Evolutionary conservation across 2,329 filamentous ascomycete species (phyloP), one percentile per base, ranked within the genome.

Genomic region (Xylaria multiplex): DNA sequence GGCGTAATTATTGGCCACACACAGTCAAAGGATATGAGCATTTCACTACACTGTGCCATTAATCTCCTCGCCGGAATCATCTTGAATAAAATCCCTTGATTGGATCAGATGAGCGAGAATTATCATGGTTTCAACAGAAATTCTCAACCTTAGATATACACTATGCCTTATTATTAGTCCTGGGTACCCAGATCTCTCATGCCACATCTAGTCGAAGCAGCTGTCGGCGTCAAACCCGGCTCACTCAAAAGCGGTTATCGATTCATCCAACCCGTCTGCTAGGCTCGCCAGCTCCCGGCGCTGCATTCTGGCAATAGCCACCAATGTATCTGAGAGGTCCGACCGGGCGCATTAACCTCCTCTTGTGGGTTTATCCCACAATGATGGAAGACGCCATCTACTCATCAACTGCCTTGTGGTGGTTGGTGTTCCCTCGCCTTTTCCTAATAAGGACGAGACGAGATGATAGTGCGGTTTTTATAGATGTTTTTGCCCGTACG

Each of bases 401-500:
- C 69, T 73, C 72, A 74, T 77, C 73, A 69, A 69, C 71, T 72
- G 69, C 70, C 62, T 71, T 71, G 52, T 55, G 67, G 77, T 69
- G 70, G 66, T 72, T 69, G 74, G 73, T 71, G 76, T 43, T 74
- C 81, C 72, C 88, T 88, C 85, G 71, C 66, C 69, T 71, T 71
- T 73, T 71, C 72, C 76, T 72, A 79, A 84, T 87, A 75, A 74
- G 73, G 60, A 65, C 64, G 66, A 62, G 69, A 62, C 71, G 82
- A 86, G 87, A 89, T 76, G 86, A 87, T 54, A 86, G 83, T 82
- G 88, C 92, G 93, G 88, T 88, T 97, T 97, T 97, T 97, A 85
- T 84, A 86, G 93, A 96, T 90, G 93, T 94, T 88, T 97, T 97
- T 97, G 92, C 91, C 86, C 92, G 92, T 86, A 89, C 84, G 82